Evolutionary conservation across 176 grass and related monocot species (phyloP), one percentile per base, ranked within the genome.

Genomic region (Luzula sylvatica): DNA sequence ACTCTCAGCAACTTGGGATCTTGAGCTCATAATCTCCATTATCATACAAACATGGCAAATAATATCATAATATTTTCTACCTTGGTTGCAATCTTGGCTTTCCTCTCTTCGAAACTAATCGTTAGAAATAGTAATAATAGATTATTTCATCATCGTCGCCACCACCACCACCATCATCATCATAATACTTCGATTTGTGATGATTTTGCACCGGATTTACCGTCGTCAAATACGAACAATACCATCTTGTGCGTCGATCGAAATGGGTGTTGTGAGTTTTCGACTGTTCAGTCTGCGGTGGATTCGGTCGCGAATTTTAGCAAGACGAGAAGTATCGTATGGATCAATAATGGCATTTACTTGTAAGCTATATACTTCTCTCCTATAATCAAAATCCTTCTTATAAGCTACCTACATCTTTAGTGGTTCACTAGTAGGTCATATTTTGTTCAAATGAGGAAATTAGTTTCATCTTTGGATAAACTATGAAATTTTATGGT

Each of bases 271-370:
- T 95, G 90, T 25, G 69, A 71, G 54, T 96, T 89, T 77, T 86
- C 71, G 4, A 80, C 81, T 0, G 74, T 96, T 61, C 81, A 89
- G 28, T 75, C 67, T 0, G 90, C 81, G 1, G 63, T 88, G 1
- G 27, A 89, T 23, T 73, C 77, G 9, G 66, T 86, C 51, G 67
- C 52, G 24, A 55, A 22, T 26, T 41, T 56, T 58, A 82, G 71
- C 61, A 27, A 11, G 4, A 82, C 70, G 45, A 89, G 84, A 64
- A 89, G 30, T 27, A 70, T 96, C 17, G 25, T 96, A 32, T 89
- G 84, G 90, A 86, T 96, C 71, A 96, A 89, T 66, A 70, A 58
- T n/a, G 90, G 90, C 25, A 56, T 82, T 15, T 96, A 89, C 26
- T 76, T 78, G 89, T 88, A 86, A 83, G 75, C 20, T 55, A 50